A percentile compares a stretch with the other conserved stretches of the same genome.
These are phyloP conservation scores for Ceratocystis variospora DNA, from an alignment of 2,329 filamentous ascomycete genomes.

Conservation along the genomic window DNA sequence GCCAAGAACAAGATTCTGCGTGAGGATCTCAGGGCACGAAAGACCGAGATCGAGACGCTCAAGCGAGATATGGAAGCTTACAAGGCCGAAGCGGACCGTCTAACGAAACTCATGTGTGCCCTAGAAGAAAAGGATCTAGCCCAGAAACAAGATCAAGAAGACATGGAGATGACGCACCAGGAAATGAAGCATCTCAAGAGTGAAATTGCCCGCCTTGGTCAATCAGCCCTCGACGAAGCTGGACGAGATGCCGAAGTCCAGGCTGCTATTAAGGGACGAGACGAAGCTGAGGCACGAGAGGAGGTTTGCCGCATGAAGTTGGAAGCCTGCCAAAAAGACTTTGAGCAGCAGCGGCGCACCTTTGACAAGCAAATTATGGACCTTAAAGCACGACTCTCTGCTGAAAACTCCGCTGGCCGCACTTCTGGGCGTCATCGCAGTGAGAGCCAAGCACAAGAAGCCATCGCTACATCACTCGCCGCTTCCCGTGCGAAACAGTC, in stretches of 20 bases:
- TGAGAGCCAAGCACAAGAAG: constrained; percentile 1
- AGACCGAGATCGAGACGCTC: constrained; percentile 41
- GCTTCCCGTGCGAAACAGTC: constrained; percentile 41
- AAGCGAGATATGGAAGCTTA: constrained; percentile 44
- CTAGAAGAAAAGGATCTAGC: constrained; percentile 55
- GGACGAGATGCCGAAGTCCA: constrained; percentile 48
- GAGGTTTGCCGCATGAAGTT: constrained; percentile 47
- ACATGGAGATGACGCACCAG: constrained; percentile 45
- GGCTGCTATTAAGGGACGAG: constrained; percentile 41
- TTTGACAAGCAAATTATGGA: constrained; percentile 37
- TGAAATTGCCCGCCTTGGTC: constrained; percentile 47
- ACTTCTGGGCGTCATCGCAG: constrained; percentile 21
- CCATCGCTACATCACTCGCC: constrained; percentile 28
- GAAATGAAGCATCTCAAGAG: constrained; percentile 46
- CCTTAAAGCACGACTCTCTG: constrained; percentile 32
- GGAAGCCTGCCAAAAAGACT: constrained; percentile 35
- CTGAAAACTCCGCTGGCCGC: constrained; percentile 23
- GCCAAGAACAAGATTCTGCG: constrained; percentile 51
- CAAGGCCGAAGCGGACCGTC: constrained; percentile 46
- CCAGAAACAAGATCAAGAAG: constrained; percentile 49
- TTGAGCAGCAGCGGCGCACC: constrained; percentile 30
- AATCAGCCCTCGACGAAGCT: constrained; percentile 48
- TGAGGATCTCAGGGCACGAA: constrained; percentile 56
- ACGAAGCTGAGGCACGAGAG: constrained; percentile 44
- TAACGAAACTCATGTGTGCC: constrained; percentile 52